phyloP scores from a whole-genome alignment of 768 basidiomycete genomes.

The Amanita fuliginea region DNA sequence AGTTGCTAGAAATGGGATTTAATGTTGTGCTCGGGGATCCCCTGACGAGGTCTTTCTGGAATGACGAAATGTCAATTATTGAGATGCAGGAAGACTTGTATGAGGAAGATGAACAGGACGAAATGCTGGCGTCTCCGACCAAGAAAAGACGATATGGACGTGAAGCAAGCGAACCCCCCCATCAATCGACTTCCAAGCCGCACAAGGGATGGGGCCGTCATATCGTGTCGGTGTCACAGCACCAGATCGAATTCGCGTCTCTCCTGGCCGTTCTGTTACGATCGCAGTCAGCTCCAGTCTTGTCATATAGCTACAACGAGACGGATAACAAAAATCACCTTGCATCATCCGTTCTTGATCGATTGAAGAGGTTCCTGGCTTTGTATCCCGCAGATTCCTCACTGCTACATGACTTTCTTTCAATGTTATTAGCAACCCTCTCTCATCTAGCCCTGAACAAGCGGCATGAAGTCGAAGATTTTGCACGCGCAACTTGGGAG shows the following conservation, averaged over 20 bases:
- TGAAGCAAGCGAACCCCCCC: constrained; percentile 12
- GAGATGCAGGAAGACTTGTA: constrained; percentile 24
- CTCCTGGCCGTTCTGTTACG: constrained; percentile 50
- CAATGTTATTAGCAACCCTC: constrained; percentile 57
- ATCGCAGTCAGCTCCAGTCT: constrained; percentile 48
- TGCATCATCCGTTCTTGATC: constrained; percentile 41
- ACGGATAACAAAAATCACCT: constrained; percentile 18
- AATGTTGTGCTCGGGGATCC: constrained; percentile 64
- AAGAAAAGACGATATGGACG: constrained; percentile 27
- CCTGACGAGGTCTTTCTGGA: constrained; percentile 21
- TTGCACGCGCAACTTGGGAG: constrained; percentile 56
- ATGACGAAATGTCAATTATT: constrained; percentile 20
- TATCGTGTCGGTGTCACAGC: constrained; percentile 28
- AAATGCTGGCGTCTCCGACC: constrained; percentile 14
- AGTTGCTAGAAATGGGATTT: constrained; percentile 60
- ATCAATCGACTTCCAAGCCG: constrained; percentile 10
- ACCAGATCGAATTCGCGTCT: constrained; percentile 64
- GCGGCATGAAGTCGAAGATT: constrained; percentile 41
- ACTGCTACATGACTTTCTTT: constrained; percentile 66
- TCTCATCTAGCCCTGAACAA: constrained; percentile 72
- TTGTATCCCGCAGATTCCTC: constrained; percentile 65
- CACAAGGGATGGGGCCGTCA: constrained; percentile 13
- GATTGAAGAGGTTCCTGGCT: constrained; percentile 44
- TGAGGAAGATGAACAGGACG: constrained; percentile 20
- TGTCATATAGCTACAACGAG: constrained; percentile 16